phyloP scores from a whole-genome alignment of 169 alveolate genomes.

The Plasmodium knowlesi region DNA sequence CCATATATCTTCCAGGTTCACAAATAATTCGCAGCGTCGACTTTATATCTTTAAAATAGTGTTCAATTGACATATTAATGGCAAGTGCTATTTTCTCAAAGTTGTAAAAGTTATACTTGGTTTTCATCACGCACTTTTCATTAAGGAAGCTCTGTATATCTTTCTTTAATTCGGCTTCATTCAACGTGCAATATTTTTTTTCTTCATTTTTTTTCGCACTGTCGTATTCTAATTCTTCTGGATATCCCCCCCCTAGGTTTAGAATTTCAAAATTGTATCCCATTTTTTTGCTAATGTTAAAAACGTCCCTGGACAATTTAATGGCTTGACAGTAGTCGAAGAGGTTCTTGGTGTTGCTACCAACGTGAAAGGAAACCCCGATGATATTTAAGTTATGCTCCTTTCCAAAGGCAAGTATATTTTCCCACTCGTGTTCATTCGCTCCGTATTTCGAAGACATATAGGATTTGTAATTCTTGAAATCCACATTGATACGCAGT shows the following conservation, averaged over 20 bases:
- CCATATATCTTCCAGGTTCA: slow-evolving; percentile 75
- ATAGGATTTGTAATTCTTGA: slow-evolving; percentile 63
- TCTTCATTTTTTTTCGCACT: slow-evolving; percentile 31
- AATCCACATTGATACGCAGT: slow-evolving; percentile 70
- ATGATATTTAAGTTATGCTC: slow-evolving; percentile 15
- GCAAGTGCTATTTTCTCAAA: slow-evolving; percentile 73
- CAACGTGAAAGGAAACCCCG: slow-evolving; percentile 74
- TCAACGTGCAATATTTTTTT: slow-evolving; percentile 20
- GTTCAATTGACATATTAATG: slow-evolving; percentile 62
- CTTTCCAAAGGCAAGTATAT: slow-evolving; percentile 25
- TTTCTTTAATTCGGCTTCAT: slow-evolving; percentile 27
- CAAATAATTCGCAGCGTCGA: slow-evolving; percentile 25
- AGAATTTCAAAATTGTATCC: slow-evolving; percentile 45
- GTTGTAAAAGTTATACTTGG: slow-evolving; percentile 18
- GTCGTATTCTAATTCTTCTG: slow-evolving; percentile 72
- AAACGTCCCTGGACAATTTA: slow-evolving; percentile 48
- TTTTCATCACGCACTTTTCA: slow-evolving; percentile 38
- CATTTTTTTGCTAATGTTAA: not conserved
- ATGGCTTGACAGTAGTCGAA: slow-evolving; percentile 70
- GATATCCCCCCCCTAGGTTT: slow-evolving; percentile 75
- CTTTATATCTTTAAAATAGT: slow-evolving; percentile 46
- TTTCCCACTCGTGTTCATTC: slow-evolving; percentile 64
- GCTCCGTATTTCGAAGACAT: slow-evolving; percentile 75
- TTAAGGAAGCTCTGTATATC: slow-evolving; percentile 18
- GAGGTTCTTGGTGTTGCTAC: slow-evolving; percentile 62